These are phyloP conservation scores for Cystobasidium ongulense DNA, from an alignment of 768 basidiomycete genomes.

Conservation along the genomic window DNA sequence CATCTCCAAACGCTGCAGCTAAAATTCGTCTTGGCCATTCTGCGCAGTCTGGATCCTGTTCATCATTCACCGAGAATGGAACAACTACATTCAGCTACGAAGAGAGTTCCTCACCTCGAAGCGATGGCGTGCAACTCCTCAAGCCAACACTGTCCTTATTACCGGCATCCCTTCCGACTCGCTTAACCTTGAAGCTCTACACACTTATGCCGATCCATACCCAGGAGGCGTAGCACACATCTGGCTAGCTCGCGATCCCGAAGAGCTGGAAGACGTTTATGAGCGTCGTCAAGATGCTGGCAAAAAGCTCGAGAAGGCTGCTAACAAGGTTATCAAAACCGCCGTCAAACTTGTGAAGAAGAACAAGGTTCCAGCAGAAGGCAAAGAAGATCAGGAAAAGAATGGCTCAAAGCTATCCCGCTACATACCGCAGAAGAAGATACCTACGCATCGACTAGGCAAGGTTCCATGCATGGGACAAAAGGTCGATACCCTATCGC, in stretches of 20 bases:
- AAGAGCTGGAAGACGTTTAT: constrained; percentile 63
- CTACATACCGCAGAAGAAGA: constrained; percentile 61
- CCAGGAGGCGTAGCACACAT: constrained; percentile 85
- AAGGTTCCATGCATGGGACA: constrained; percentile 61
- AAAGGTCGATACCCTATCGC: constrained; percentile 88
- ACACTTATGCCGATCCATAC: constrained; percentile 48
- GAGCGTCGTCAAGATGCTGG: constrained; percentile 66
- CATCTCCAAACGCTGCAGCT: not conserved
- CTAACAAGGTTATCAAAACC: constrained; percentile 65
- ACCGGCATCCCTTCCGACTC: constrained; percentile 25
- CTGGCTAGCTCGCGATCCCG: constrained; percentile 73
- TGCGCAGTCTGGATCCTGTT: constrained; percentile 27
- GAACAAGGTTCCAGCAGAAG: constrained; percentile 41
- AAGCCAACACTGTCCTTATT: constrained; percentile 32
- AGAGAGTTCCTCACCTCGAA: constrained; percentile 31
- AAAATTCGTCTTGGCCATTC: not conserved
- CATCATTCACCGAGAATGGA: constrained; percentile 21
- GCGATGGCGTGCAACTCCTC: constrained; percentile 11
- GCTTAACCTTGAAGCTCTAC: constrained; percentile 4
- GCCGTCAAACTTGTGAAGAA: constrained; percentile 52
- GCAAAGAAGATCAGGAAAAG: constrained; percentile 12
- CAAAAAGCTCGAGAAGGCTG: constrained; percentile 74
- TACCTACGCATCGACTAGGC: constrained; percentile 62
- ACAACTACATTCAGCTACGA: constrained; percentile 11
- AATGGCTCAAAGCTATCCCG: constrained; percentile 48